phyloP scores from a whole-genome alignment of 164 flowering plant genomes.

The Vitis rupestris region DNA sequence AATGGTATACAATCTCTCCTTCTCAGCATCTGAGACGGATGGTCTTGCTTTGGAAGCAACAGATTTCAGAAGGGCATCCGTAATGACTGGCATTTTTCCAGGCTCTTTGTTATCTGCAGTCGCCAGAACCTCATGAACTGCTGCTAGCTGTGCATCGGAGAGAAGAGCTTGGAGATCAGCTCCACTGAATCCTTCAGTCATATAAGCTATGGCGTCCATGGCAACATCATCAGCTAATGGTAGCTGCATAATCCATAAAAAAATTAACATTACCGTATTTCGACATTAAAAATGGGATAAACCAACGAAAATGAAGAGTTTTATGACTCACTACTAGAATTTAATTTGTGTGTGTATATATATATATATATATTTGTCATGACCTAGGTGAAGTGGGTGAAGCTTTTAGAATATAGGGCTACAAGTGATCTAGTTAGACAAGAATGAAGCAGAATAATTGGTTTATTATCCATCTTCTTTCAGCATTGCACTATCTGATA shows the following conservation, averaged over 20 bases:
- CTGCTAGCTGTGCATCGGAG: conserved; percentile 89
- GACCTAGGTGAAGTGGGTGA: no score
- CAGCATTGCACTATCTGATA: no score
- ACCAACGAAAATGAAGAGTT: neutral
- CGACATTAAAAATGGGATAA: neutral
- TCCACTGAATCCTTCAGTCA: conserved; percentile 95
- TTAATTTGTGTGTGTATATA: no score
- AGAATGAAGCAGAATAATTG: no score
- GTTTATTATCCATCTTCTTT: no score
- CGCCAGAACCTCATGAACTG: conserved; percentile 73
- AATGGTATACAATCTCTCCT: conserved; percentile 63
- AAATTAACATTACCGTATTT: neutral
- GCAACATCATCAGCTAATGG: conserved; percentile 72
- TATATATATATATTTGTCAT: no score
- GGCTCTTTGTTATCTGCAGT: conserved; percentile 24
- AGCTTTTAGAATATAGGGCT: no score
- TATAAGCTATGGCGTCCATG: conserved; percentile 60
- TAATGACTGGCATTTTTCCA: conserved; percentile 59
- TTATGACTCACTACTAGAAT: no score
- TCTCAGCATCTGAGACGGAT: conserved; percentile 87
- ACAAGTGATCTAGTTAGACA: no score
- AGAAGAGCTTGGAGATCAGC: conserved; percentile 98
- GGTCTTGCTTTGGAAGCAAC: conserved; percentile 74
- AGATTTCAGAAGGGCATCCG: conserved; percentile 54
- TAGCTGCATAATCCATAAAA: conserved; percentile 50